Evolutionary conservation across 2,329 filamentous ascomycete species (phyloP).

Genomic region (Apiospora hydei): DNA sequence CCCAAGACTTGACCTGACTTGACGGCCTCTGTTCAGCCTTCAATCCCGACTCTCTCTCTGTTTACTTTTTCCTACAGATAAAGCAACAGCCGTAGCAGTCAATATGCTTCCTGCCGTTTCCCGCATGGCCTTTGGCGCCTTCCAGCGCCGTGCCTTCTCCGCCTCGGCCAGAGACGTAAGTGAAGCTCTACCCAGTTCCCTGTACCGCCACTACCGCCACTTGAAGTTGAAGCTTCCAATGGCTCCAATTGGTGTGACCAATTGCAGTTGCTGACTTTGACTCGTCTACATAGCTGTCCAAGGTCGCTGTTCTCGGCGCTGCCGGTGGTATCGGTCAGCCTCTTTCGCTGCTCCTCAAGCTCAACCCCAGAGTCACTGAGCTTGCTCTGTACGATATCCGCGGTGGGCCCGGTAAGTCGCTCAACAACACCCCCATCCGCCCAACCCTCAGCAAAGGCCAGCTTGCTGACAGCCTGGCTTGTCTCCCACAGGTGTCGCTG

Average conservation of each 20-base stretch:
- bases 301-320: slow-evolving; percentile 96
- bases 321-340: slow-evolving; percentile 98
- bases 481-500: slow-evolving; percentile 79
- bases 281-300: slow-evolving; percentile 74
- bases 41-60: slow-evolving; percentile 10
- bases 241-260: slow-evolving; percentile 22
- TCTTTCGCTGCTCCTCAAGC: slow-evolving; percentile 96
- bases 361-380: slow-evolving; percentile 93
- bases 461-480: slow-evolving; percentile 25
- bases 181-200: slow-evolving; percentile 28
- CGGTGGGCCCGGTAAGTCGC: slow-evolving; percentile 73
- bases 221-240: neutral
- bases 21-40: slow-evolving; percentile 22
- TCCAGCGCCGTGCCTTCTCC: slow-evolving; percentile 83
- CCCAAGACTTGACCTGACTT: neutral
- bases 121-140: slow-evolving; percentile 42
- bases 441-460: slow-evolving; percentile 26
- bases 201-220: slow-evolving; percentile 16
- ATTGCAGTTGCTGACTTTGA: slow-evolving; percentile 33
- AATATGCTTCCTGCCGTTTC: slow-evolving; percentile 26
- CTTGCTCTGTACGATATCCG: slow-evolving; percentile 98
- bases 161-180: slow-evolving; percentile 77
- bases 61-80: neutral
- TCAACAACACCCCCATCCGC: slow-evolving; percentile 33
- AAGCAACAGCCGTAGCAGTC: slow-evolving; percentile 8